Evolutionary conservation across 2,329 filamentous ascomycete species (phyloP).

Genomic region (Phoma herbarum): DNA sequence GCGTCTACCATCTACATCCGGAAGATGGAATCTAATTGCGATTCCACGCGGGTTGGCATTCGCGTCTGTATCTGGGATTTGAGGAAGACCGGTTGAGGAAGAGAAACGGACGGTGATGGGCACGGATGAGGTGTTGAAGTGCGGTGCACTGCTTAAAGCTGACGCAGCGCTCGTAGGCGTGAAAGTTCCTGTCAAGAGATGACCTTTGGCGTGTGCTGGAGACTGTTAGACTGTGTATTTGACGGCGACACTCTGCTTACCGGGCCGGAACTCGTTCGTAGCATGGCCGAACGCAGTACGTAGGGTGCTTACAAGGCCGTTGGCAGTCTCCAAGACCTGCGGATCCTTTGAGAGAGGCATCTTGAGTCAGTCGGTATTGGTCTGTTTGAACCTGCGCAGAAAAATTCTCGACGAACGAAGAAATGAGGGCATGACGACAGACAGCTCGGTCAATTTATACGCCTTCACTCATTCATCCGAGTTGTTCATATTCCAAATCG

Average conservation of each 20-base stretch:
- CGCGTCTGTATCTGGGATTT: slow-evolving; percentile 59
- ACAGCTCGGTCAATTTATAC: background rate
- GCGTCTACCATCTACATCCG: slow-evolving; percentile 49
- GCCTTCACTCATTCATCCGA: background rate
- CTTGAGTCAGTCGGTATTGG: background rate
- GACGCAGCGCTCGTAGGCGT: slow-evolving; percentile 57
- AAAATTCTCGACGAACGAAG: background rate
- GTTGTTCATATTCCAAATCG: slow-evolving; percentile 6
- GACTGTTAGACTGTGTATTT: slow-evolving; percentile 14
- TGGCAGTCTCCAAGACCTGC: slow-evolving; percentile 38
- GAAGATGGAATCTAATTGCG: slow-evolving; percentile 60
- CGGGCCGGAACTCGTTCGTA: slow-evolving; percentile 43
- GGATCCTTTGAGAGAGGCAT: slow-evolving; percentile 47
- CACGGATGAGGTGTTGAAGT: slow-evolving; percentile 58
- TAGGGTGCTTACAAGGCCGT: slow-evolving; percentile 40
- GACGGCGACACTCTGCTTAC: slow-evolving; percentile 24
- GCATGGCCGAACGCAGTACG: slow-evolving; percentile 34
- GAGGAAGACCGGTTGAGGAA: slow-evolving; percentile 61
- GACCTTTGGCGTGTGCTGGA: slow-evolving; percentile 64
- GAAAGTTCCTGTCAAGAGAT: slow-evolving; percentile 63
- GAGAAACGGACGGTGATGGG: slow-evolving; percentile 62
- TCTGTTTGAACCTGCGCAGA: background rate
- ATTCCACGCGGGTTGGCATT: slow-evolving; percentile 60
- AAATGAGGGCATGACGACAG: background rate
- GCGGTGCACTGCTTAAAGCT: slow-evolving; percentile 57